These are phyloP conservation scores for Westerdykella sp. DNA, from an alignment of 2,329 filamentous ascomycete genomes.

Conservation along the genomic window DNA sequence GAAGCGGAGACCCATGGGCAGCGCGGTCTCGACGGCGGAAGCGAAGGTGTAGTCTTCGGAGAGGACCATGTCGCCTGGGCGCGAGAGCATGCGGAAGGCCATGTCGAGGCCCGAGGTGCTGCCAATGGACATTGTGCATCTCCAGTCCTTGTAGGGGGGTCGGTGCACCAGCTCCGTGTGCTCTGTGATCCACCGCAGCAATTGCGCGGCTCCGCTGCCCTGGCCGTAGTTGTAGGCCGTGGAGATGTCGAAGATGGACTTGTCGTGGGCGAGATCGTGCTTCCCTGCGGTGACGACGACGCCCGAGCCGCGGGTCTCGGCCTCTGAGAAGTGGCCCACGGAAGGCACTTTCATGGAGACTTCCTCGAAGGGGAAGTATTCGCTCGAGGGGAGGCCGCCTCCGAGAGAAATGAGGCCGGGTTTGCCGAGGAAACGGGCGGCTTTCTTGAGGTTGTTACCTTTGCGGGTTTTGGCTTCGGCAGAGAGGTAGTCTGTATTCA, in stretches of 20 bases:
- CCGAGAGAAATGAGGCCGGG: slow-evolving; percentile 87
- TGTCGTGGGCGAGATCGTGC: slow-evolving; percentile 67
- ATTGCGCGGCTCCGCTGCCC: slow-evolving; percentile 74
- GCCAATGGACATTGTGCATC: slow-evolving; percentile 73
- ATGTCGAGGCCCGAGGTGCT: slow-evolving; percentile 84
- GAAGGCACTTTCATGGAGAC: slow-evolving; percentile 67
- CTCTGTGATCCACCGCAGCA: slow-evolving; percentile 87
- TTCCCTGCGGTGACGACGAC: slow-evolving; percentile 65
- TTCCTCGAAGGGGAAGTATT: slow-evolving; percentile 87
- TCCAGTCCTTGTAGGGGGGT: slow-evolving; percentile 88
- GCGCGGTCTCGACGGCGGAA: slow-evolving; percentile 61
- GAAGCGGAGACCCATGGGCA: slow-evolving; percentile 56
- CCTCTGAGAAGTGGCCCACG: slow-evolving; percentile 63
- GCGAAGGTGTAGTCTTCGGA: slow-evolving; percentile 92
- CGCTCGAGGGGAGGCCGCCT: slow-evolving; percentile 79
- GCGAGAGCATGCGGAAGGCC: slow-evolving; percentile 72
- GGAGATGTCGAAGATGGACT: slow-evolving; percentile 65
- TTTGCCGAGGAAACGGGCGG: slow-evolving; percentile 70
- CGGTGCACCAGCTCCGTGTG: slow-evolving; percentile 87
- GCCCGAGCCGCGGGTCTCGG: slow-evolving; percentile 57
- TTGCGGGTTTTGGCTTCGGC: slow-evolving; percentile 50
- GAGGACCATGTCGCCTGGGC: slow-evolving; percentile 68
- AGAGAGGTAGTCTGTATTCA: slow-evolving; percentile 36
- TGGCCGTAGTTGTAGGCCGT: slow-evolving; percentile 93
- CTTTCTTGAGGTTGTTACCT: slow-evolving; percentile 66